A percentile compares a stretch with the other conserved stretches of the same genome.
These are phyloP conservation scores for Beauveria scarabaeidicola DNA, from an alignment of 2,329 filamentous ascomycete genomes.

Conservation along the genomic window DNA sequence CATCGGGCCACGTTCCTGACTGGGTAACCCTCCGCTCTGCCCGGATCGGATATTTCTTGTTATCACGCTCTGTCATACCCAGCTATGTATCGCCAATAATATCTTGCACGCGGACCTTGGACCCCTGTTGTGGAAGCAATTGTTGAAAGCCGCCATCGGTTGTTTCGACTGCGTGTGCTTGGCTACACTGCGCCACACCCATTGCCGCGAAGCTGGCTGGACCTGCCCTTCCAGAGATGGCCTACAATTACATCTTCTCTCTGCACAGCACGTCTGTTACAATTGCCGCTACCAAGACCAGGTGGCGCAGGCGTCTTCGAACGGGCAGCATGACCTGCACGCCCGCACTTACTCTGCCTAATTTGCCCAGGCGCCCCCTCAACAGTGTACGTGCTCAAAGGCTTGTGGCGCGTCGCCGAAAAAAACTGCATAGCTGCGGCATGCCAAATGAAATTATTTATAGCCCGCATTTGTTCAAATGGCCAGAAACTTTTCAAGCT, in stretches of 20 bases:
- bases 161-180: too few species aligned
- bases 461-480: neutral
- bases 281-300: neutral
- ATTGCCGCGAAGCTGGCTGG: neutral
- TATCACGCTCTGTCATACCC: neutral
- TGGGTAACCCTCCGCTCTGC: neutral
- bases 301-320: neutral
- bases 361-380: neutral
- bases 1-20: neutral
- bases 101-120: too few species aligned
- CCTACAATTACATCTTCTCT: neutral
- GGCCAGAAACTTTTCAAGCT: neutral
- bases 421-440: neutral
- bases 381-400: neutral
- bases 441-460: neutral
- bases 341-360: neutral
- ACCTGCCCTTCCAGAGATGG: neutral
- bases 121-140: too few species aligned
- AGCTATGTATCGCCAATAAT: neutral
- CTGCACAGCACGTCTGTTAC: neutral
- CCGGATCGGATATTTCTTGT: too few species aligned
- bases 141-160: too few species aligned
- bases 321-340: neutral
- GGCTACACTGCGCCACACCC: neutral
- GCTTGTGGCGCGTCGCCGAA: neutral